Evolutionary conservation across 805 yeast species (phyloP), one percentile per base, ranked within the genome.

Genomic region (Kazachstania martiniae): DNA sequence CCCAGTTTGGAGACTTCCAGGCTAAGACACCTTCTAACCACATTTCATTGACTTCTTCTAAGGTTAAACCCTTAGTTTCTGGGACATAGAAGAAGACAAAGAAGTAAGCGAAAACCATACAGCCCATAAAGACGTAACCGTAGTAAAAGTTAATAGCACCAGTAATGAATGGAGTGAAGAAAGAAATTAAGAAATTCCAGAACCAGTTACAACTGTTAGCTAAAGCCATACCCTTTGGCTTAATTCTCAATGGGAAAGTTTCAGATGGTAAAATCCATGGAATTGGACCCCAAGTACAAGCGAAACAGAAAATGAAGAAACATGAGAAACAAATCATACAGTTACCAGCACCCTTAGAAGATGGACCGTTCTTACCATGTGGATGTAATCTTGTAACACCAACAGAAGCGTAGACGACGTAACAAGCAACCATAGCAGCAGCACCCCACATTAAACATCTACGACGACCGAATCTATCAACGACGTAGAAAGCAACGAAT

Each of bases 31-130:
- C 58, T 28, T 58, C 52, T 19, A 66, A 47, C 46, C 61, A 66
- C 63, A 75, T 60, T 49, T 69, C 77, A 54, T 81, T 86, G 41
- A 81, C 82, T 58, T 81, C 84, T 61, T 82, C 93, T 53, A 83
- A 69, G 25, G 81, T 66, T 47, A 81, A 68, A 34, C 91, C 91
- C 62, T 73, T 74, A 35, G 93, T 82, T 59, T 80, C 87, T 47
- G 73, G 73, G 41, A 82, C 72, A 45, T 64, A 68, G 65, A 81
- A 72, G 65, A 67, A 72, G 32, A 80, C 80, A 53, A 77, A 83
- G 53, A 77, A 62, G 53, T 77, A 46, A 6, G 66, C 48, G 36
- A 61, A 68, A 16, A 72, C 51, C 53, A 73, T 56, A 51, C 79
- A 73, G 3, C 79, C 80, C 38, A 70, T 54, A 45, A 65, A 65